Evolutionary conservation across 116 monocot genomes (phyloP).

Genomic region (Posidonia oceanica): DNA sequence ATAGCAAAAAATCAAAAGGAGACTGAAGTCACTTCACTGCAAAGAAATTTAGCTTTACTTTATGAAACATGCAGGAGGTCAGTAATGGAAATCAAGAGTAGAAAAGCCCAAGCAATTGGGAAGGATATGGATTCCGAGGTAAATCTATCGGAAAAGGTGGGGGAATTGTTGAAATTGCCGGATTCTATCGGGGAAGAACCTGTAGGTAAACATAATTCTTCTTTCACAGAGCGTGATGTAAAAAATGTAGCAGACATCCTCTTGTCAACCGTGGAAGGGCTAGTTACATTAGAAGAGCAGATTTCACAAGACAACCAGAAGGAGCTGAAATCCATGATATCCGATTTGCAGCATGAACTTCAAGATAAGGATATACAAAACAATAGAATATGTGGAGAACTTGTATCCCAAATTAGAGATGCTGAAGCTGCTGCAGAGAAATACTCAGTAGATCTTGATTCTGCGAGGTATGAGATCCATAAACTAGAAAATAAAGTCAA

Average conservation of each 20-base stretch:
- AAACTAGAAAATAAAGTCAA: conserved; percentile 47
- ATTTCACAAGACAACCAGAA: conserved; percentile 23
- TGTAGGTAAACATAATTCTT: conserved; percentile 11
- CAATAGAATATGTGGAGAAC: conserved; percentile 45
- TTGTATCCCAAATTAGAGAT: conserved; percentile 75
- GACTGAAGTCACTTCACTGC: conserved; percentile 27
- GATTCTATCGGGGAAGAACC: conserved; percentile 9
- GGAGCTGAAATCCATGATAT: conserved; percentile 39
- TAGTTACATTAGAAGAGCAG: conserved; percentile 15
- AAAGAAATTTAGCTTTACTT: conserved; percentile 37
- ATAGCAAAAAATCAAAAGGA: conserved; percentile 38
- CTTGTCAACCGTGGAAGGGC: conserved; percentile 28
- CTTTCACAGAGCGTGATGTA: conserved; percentile 27
- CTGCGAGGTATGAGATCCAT: conserved; percentile 29
- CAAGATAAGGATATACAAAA: conserved; percentile 70
- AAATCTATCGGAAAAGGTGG: conserved; percentile 6
- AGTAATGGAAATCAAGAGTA: conserved; percentile 40
- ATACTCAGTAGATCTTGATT: conserved; percentile 47
- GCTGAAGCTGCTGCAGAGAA: conserved; percentile 48
- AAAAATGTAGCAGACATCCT: conserved; percentile 37
- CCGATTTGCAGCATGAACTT: conserved; percentile 60
- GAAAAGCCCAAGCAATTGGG: conserved; percentile 19
- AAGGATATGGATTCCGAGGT: conserved; percentile 13
- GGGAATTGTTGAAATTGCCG: conserved; percentile 7
- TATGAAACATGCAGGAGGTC: conserved; percentile 63